phyloP scores from a whole-genome alignment of 495 filamentous ascomycete genomes.

The Annulohypoxylon stygium region DNA sequence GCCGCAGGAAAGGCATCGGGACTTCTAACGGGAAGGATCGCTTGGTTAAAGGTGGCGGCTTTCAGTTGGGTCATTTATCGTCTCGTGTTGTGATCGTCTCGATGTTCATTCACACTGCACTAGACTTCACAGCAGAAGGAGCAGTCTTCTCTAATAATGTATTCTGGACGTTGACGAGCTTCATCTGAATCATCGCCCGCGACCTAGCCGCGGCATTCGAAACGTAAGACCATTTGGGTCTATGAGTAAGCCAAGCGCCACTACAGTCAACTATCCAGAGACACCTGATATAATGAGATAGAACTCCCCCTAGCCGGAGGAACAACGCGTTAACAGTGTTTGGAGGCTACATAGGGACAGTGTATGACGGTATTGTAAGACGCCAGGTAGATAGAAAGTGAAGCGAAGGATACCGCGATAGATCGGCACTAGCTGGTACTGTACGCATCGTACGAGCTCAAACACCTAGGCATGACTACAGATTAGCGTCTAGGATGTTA shows the following conservation, averaged over 20 bases:
- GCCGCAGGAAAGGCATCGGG: background rate
- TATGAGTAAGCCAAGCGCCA: background rate
- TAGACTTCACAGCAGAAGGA: background rate
- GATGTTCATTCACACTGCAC: background rate
- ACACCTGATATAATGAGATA: background rate
- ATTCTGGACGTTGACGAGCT: background rate
- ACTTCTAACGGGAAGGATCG: background rate
- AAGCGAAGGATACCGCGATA: background rate
- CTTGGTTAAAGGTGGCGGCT: background rate
- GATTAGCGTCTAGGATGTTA: background rate
- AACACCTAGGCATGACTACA: background rate
- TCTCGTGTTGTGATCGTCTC: conserved; percentile 1
- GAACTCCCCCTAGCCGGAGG: background rate
- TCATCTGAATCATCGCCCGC: background rate
- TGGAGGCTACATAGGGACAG: background rate
- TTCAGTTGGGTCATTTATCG: background rate
- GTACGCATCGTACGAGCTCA: background rate
- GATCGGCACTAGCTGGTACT: background rate
- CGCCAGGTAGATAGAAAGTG: background rate
- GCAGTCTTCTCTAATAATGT: background rate
- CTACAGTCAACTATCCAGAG: background rate
- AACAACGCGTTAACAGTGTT: background rate
- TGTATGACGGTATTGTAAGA: background rate
- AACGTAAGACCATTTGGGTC: background rate
- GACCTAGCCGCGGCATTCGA: too few relatives aligned